Evolutionary conservation across 257 asterid species (phyloP), one percentile per base, ranked within the genome.

Genomic region (Cordia subcordata): DNA sequence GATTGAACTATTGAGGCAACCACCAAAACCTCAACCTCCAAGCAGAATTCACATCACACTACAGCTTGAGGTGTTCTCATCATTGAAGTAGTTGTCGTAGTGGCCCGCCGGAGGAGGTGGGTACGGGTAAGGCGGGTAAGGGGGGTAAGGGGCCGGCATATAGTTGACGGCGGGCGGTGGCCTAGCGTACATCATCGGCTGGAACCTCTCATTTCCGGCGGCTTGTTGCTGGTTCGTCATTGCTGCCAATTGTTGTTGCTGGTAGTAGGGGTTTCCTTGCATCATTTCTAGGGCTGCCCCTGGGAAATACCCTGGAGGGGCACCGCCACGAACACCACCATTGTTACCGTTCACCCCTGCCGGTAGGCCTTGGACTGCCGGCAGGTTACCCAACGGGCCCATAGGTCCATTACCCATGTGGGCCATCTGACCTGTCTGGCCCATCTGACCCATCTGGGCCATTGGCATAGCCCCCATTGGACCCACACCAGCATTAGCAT

Each of bases 151-250:
- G 42, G 78, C 78, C 0, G 94, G 82, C 84, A 85, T 75, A 77
- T 86, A 93, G 57, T 86, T 93, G 5, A 87, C 94, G 0, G 92
- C 97, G 0, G 99, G 92, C 0, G 96, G 93, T 1, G 96, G 95
- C 22, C 96, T 79, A 1, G 96, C 96, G 22, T 89, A 93, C 92
- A 89, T 87, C 99, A 89, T 93, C 1, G 90, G 99, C 68, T 93
- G 99, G 46, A 88, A 93, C 83, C 98, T 71, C 73, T 91, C 98
- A 46, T 88, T 86, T 16, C 96, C 99, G 0, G 76, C 75, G 6
- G 81, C 99, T 19, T 88, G 84, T 45, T 88, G 99, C 67, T 86
- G 96, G 64, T 92, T 89, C 96, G 86, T 90, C 97, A 93, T 85
- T 96, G 85, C 80, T 0, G 96, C 88, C 1, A 94, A 93, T 71